phyloP scores from a whole-genome alignment of 2,329 filamentous ascomycete genomes.

The Arthrobotrys iridis region DNA sequence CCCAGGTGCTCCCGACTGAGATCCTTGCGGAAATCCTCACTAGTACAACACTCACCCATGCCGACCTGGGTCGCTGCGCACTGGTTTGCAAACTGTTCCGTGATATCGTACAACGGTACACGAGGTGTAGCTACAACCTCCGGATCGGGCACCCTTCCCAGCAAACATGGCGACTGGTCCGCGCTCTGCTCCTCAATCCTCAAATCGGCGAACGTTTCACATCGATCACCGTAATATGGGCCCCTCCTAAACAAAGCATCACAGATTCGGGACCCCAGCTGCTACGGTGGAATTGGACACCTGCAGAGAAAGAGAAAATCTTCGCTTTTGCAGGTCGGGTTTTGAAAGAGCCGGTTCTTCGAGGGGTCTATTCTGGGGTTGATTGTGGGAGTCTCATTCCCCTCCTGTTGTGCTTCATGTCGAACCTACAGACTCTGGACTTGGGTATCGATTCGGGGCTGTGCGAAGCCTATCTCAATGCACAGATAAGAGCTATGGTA shows the following conservation, averaged over 20 bases:
- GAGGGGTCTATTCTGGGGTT: not conserved
- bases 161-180: slow-evolving; percentile 13
- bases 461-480: not conserved
- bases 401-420: slow-evolving; percentile 11
- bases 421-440: slow-evolving; percentile 6
- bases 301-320: slow-evolving; percentile 13
- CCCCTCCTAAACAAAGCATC: not conserved
- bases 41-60: not conserved
- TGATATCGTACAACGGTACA: slow-evolving; percentile 2
- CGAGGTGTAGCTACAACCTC: slow-evolving; percentile 12
- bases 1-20: slow-evolving; percentile 6
- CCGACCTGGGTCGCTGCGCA: slow-evolving; percentile 2
- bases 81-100: slow-evolving; percentile 8
- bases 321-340: not conserved
- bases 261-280: slow-evolving; percentile 7
- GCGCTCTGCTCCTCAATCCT: slow-evolving; percentile 19
- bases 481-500: not conserved
- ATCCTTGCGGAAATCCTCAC: slow-evolving; percentile 17
- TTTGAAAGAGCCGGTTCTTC: not conserved
- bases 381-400: slow-evolving; percentile 6
- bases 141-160: not conserved
- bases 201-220: slow-evolving; percentile 15
- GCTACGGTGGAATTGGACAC: slow-evolving; percentile 16
- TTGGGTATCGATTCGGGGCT: not conserved
- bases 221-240: slow-evolving; percentile 12